Base-by-base conservation (phyloP, 106 monocot species). In the Apostasia ramifera region DNA sequence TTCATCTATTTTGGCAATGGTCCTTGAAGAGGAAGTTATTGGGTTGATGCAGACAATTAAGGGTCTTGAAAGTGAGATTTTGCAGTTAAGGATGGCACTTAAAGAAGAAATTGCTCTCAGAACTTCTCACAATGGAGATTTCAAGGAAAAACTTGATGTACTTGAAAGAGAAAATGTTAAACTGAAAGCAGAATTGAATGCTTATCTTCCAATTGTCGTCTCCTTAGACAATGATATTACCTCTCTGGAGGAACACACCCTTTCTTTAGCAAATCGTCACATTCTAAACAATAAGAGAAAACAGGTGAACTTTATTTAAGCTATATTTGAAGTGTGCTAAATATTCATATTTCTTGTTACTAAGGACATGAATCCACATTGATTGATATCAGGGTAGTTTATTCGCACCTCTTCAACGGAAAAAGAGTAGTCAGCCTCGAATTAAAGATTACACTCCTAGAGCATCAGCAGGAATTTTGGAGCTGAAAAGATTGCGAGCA, bases 1-100 rank as follows among this genome's bases (percentile, higher is more conserved):
- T 48, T 77, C 83, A 47, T 80, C 71, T 13, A 45, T 89, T 56
- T 77, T 77, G 58, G 79, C 76, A 66, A 68, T 70, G 59, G 39
- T 86, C 11, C 80, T 81, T 44, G 78, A 89, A 68, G 86, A 89
- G 55, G 84, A 86, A 70, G 67, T 86, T 44, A 46, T 84, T 44
- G 89, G 89, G 63, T 40, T 83, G 58, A 70, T 83, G 14, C 39
- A 70, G 59, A 52, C 48, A 70, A 81, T 74, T 70, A 79, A 89
- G 75, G 71, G 80, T 49, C 78, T 84, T 57, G 75, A 83, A 66
- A 82, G 52, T 63, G 66, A 71, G 10, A 69, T 82, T 63, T 67
- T 80, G 59, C 74, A 86, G 47, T 79, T 42, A 26, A 74, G 83
- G 64, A 77, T 70, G 61, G 56, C 82, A 44, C 11, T 71, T 54